phyloP scores from a whole-genome alignment of 2,329 filamentous ascomycete genomes.

The Fusarium solani-melongenae region DNA sequence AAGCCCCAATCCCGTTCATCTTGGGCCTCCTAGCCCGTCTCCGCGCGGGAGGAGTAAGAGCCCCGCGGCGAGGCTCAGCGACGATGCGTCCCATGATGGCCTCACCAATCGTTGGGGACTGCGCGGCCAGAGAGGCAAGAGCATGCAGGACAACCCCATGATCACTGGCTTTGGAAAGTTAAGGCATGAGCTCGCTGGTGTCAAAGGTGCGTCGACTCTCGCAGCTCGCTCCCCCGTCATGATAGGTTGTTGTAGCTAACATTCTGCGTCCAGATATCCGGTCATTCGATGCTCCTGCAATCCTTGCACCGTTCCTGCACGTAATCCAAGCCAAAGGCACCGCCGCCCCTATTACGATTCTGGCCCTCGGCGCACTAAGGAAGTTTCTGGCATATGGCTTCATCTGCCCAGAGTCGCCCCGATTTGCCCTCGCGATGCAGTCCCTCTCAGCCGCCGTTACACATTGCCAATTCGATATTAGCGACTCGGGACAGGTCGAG shows the following conservation, averaged over 20 bases:
- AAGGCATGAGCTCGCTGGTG: conserved; percentile 85
- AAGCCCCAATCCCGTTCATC: conserved; percentile 67
- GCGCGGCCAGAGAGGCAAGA: conserved; percentile 94
- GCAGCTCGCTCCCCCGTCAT: not conserved
- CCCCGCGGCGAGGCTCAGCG: conserved; percentile 47
- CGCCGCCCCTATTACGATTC: conserved; percentile 93
- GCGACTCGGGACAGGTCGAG: conserved; percentile 93
- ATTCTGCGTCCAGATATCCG: conserved; percentile 74
- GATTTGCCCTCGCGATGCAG: conserved; percentile 92
- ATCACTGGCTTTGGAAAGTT: conserved; percentile 94
- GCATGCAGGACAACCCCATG: conserved; percentile 95
- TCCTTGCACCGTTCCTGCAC: conserved; percentile 94
- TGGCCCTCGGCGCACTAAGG: conserved; percentile 91
- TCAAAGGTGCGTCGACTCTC: conserved; percentile 71
- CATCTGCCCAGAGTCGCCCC: conserved; percentile 84
- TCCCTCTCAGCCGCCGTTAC: conserved; percentile 94
- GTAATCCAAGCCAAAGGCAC: conserved; percentile 97
- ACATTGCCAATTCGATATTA: conserved; percentile 97
- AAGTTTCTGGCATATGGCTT: conserved; percentile 98
- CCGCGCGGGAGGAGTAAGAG: conserved; percentile 56
- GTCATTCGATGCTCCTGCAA: conserved; percentile 86
- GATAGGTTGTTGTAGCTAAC: conserved; percentile 20
- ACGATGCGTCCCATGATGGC: conserved; percentile 64
- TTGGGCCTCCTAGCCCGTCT: conserved; percentile 60
- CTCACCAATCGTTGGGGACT: conserved; percentile 91